These are phyloP conservation scores for Erodium trifolium DNA, from an alignment of 441 rosid genomes.

Conservation along the genomic window DNA sequence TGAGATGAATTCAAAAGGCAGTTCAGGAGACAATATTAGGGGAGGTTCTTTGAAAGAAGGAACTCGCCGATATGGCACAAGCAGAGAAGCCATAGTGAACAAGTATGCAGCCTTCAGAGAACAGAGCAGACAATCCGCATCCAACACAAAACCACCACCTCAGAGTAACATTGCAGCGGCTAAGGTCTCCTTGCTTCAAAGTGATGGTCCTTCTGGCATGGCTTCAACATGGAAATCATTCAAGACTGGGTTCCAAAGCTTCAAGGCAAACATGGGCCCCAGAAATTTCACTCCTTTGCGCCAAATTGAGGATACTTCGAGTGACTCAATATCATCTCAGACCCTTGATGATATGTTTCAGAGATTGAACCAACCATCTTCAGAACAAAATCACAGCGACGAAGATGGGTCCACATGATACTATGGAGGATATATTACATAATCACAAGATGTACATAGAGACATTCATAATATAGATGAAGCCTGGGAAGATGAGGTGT, in stretches of 20 bases:
- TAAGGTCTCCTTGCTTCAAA: constrained; percentile 68
- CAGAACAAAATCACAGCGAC: not conserved
- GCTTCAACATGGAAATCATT: not conserved
- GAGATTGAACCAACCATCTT: not conserved
- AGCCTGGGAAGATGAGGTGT: not conserved
- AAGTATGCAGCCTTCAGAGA: constrained; percentile 82
- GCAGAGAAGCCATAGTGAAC: constrained; percentile 70
- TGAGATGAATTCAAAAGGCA: constrained; percentile 55
- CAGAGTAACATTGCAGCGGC: constrained; percentile 64
- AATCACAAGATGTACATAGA: not conserved
- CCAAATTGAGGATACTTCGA: not conserved
- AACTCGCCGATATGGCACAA: constrained; percentile 41
- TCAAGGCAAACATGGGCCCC: not conserved
- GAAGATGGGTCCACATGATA: not conserved
- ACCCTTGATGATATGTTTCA: not conserved
- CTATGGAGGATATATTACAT: not conserved
- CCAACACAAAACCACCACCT: constrained; percentile 30
- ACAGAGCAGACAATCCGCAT: constrained; percentile 43
- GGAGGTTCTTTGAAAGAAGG: constrained; percentile 44
- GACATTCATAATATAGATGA: not conserved
- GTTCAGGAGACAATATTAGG: constrained; percentile 29
- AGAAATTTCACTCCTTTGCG: not conserved
- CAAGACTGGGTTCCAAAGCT: not conserved
- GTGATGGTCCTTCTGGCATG: not conserved
- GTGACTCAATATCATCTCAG: not conserved